phyloP scores from a whole-genome alignment of 306 rosid species.

The Inga leiocalycina region DNA sequence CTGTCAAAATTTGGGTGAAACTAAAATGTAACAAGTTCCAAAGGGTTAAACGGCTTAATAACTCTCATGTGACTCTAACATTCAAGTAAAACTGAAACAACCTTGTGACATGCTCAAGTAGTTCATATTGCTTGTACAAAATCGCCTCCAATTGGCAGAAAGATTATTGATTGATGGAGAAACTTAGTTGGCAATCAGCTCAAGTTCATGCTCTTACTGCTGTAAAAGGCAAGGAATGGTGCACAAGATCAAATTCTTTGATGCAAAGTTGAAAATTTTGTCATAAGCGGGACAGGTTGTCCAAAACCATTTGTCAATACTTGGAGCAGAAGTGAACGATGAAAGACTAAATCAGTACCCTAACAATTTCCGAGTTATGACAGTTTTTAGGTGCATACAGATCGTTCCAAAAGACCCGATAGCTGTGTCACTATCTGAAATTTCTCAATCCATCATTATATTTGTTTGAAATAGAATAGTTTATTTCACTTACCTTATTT shows the following conservation, averaged over 20 bases:
- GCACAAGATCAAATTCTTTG: neutral
- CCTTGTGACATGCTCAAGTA: neutral
- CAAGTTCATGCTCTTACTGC: neutral
- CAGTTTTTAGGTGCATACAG: neutral
- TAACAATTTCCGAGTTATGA: neutral
- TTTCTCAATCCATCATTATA: neutral
- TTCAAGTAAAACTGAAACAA: too few relatives aligned
- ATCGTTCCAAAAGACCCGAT: neutral
- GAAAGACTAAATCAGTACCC: neutral
- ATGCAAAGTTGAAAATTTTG: neutral
- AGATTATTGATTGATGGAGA: neutral
- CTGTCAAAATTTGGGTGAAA: slow-evolving; percentile 4
- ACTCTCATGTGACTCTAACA: neutral
- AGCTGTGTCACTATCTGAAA: neutral
- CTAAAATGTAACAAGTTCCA: neutral
- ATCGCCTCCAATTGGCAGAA: too few relatives aligned
- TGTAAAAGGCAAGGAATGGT: neutral
- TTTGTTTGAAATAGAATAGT: neutral
- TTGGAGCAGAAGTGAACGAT: neutral
- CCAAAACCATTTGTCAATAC: neutral
- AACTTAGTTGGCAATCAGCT: neutral
- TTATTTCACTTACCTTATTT: neutral
- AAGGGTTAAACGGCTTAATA: neutral
- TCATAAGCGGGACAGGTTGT: neutral
- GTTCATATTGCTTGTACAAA: too few relatives aligned